phyloP scores from a whole-genome alignment of 371 early-diverging fungal species.

The Mortierella sp. region DNA sequence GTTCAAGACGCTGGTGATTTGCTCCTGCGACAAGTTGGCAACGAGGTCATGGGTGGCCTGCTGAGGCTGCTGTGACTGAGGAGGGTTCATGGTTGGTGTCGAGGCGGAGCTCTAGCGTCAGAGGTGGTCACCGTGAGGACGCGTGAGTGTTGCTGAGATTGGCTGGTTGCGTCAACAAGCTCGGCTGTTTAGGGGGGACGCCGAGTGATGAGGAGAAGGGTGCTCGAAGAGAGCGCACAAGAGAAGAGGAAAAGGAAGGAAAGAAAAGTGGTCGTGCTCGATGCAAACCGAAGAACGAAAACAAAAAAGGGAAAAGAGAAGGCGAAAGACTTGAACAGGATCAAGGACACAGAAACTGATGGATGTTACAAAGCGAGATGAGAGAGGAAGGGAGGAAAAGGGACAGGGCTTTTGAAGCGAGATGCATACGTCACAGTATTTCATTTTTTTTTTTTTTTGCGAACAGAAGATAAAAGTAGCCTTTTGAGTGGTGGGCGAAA shows the following conservation, averaged over 20 bases:
- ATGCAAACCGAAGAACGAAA: background rate
- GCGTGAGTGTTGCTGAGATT: background rate
- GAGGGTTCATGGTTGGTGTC: conserved; percentile 31
- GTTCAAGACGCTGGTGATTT: conserved; percentile 44
- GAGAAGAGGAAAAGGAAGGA: background rate
- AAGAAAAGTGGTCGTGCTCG: background rate
- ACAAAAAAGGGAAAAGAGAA: background rate
- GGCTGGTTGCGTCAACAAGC: background rate
- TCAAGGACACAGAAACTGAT: background rate
- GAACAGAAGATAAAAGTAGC: background rate
- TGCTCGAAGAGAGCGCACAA: background rate
- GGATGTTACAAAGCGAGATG: background rate
- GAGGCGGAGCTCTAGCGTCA: background rate
- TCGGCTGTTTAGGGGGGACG: background rate
- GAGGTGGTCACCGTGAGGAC: conserved; percentile 8
- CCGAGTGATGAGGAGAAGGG: background rate
- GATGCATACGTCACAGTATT: conserved; percentile 1
- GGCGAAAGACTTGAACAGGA: background rate
- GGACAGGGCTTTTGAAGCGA: too few relatives aligned
- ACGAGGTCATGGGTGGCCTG: conserved; percentile 48
- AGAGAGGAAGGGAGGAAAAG: background rate
- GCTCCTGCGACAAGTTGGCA: conserved; percentile 54
- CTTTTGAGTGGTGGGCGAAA: background rate
- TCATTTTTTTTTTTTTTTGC: background rate
- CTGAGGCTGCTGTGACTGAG: conserved; percentile 28